A percentile compares a stretch with the other conserved stretches of the same genome.
phyloP scores from a whole-genome alignment of 352 stramenopile genomes.

The Aphanomyces astaci region DNA sequence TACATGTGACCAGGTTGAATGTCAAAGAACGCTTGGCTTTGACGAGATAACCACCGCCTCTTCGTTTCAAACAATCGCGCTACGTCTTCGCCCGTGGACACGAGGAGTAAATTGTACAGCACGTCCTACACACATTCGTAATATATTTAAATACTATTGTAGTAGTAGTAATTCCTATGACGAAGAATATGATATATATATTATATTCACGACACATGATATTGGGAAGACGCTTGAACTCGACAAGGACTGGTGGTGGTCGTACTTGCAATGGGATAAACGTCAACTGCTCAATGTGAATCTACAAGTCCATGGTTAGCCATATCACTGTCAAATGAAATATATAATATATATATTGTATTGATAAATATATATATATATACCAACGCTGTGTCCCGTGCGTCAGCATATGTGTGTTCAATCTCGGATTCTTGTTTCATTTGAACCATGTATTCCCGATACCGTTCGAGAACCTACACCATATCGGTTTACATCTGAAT shows the following conservation, averaged over 20 bases:
- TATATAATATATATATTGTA: no score
- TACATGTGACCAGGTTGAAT: constrained; percentile 39
- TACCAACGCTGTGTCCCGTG: constrained; percentile 2
- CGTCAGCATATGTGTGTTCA: constrained; percentile 6
- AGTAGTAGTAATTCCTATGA: no score
- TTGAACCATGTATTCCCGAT: constrained; percentile 15
- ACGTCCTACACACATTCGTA: constrained; percentile 30
- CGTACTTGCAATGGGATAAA: constrained; percentile 55
- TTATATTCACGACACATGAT: no score
- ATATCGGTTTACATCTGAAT: background rate
- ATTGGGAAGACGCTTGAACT: no score
- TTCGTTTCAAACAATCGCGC: constrained; percentile 49
- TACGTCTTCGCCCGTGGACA: constrained; percentile 31
- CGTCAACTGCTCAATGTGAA: constrained; percentile 49
- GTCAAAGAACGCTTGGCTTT: constrained; percentile 53
- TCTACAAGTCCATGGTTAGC: background rate
- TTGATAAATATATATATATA: no score
- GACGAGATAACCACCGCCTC: constrained; percentile 33
- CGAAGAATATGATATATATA: no score
- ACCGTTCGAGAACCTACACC: constrained; percentile 12
- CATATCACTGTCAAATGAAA: background rate
- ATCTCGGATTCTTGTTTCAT: background rate
- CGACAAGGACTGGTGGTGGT: no score
- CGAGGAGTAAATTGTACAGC: constrained; percentile 53
- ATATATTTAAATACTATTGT: no score